Base-by-base conservation (phyloP, 2,329 filamentous ascomycete species). In the Colletotrichum falcatum region DNA sequence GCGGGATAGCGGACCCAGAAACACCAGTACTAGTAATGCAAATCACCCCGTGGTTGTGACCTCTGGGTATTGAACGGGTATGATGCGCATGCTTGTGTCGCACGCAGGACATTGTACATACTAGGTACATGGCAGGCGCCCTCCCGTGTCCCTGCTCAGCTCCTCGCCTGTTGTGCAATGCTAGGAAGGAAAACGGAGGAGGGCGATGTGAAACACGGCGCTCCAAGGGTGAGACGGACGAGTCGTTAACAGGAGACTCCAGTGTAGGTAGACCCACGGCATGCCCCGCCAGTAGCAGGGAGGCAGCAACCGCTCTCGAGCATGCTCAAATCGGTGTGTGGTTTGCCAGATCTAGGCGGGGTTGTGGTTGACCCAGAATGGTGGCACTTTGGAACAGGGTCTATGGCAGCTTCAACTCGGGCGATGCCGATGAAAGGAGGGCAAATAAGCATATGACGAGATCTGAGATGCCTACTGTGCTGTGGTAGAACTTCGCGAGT, bases 171-270 rank as follows among this genome's bases (percentile, higher is more conserved):
- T 42, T 59, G 42, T 61, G 56, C 49, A 8, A 18, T 33, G 35
- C 53, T 67, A 35, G 42, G 51, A 66, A 30, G 44, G 64, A 59
- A 67, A 62, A 59, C 51, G 58, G 56, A 44, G 64, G 53, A 51
- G 64, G n/a, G n/a, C 35, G 54, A 58, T 63, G 46, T 70, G 64
- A 70, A 67, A 70, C 68, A 59, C 35, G 53, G 53, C 68, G 58
- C 58, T 55, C 44, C 58, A 44, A 58, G 42, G 46, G 33, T 65
- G 56, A 66, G 66, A 61, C 37, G 56, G 66, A 62, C 37, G 68
- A 67, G 39, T 70, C 56, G 58, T 46, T 70, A 64, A 61, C 62
- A 70, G 55, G 62, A 66, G 66, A 30, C 62, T 56, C 56, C 54
- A 48, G 28, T 59, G 58, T 51, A 67, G 46, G 58, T 51, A 67